Base-by-base conservation (phyloP, 768 basidiomycete genomes). In the Lentinus brumalis region DNA sequence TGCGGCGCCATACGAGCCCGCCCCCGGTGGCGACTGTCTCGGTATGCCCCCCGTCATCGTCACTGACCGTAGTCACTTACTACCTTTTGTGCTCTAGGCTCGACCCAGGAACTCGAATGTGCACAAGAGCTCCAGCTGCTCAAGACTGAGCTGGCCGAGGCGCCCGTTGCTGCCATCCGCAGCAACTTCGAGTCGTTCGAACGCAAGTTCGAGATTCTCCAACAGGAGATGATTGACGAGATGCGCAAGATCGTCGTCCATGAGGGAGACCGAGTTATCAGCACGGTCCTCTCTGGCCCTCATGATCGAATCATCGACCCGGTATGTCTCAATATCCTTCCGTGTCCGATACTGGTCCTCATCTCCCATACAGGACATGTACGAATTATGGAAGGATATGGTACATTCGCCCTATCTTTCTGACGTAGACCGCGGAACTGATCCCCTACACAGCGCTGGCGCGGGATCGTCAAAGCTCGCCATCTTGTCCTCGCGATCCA, bases 381-480 rank as follows among this genome's bases (percentile, higher is more conserved):
- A 74, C 59, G 70, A 66, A 8, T 69, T 84, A 0, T 84, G 83
- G 83, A 80, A 79, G 66, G 79, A 81, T n/a, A 83, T 83, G 81
- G 83, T 82, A 30, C 2, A 72, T 18, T n/a, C 14, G 9, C 4
- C 18, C 18, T 5, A 6, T 31, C 10, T 8, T 62, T 6, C 39
- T 29, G 44, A 16, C 18, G 14, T 29, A 18, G 26, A n/a, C 16
- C 11, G 42, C n/a, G 5, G 26, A 32, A 32, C 29, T 12, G 18
- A 8, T 44, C 21, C 15, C 8, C 31, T 35, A 1, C 6, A 7
- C 35, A 83, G 82, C 76, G 75, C 8, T 84, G 83, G 83, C 78
- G 77, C 67, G 76, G 80, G 10, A 82, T 75, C 61, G 83, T 84
- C 26, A 82, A 84, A 63, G 80, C 81, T 0, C 71, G 77, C 1